Evolutionary conservation across 2,329 filamentous ascomycete genomes (phyloP), one percentile per base, ranked within the genome.

Genomic region (Trichoderma semiorbis): DNA sequence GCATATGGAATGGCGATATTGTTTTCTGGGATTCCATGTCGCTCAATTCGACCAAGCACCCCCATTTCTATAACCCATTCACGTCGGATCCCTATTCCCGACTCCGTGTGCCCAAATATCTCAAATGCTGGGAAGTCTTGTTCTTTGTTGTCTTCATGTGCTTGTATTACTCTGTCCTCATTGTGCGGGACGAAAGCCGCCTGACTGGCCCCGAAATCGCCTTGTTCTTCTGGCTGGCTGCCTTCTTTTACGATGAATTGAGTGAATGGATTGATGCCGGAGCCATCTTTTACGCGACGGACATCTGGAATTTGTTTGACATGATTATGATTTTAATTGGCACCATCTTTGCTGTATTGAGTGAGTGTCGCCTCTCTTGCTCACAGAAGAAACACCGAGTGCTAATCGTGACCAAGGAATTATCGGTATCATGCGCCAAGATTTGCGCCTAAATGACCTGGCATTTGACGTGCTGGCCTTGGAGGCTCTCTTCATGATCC

Each of bases 391-490:
- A 47, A 21, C 50, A 11, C 3, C 16, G 21, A 32, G 16, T 36
- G 57, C 72, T 73, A 63, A 68, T 8, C 8, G n/a, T 28, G 16
- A 10, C 11, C 3, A 58, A 83, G 81, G 81, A 62, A 77, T 81
- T 50, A 76, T 80, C 39, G 77, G 76, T 3, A 73, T 78, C 14
- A 84, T 85, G 26, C 88, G 87, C 67, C 80, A 88, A 26, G 89
- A 91, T 74, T 80, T 84, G 11, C 81, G 85, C 18, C 87, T 93
- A n/a, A 92, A 92, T 61, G 92, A 96, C 73, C 85, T 91, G 3
- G 91, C 94, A 1, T 98, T 97, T 79, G 93, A 98, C 78, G 91
- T 98, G n/a, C 84, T 98, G 26, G 92, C 94, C 0, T 85, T 98
- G 16, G 93, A 97, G 80, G 95, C 94, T 0, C 86, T 98, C 11